Conservation (phyloP, 2,329 filamentous ascomycete genomes). For the Hymenoscyphus repandus region DNA sequence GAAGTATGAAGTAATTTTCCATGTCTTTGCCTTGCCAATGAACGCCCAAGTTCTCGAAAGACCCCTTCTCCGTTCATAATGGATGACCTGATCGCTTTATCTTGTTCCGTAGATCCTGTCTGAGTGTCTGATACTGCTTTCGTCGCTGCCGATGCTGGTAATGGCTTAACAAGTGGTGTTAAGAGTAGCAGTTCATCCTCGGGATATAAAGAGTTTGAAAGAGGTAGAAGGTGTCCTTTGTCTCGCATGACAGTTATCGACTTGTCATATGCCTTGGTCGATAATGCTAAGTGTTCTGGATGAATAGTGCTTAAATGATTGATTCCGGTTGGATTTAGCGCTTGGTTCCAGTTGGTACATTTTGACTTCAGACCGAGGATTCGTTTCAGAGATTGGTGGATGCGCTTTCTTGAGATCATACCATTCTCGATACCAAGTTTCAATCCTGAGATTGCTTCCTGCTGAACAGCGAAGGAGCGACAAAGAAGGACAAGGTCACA, state of each 20-base stretch:
- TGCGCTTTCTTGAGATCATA: constrained; percentile 75
- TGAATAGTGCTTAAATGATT: constrained; percentile 74
- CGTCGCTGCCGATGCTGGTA: constrained; percentile 84
- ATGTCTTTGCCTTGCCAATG: constrained; percentile 77
- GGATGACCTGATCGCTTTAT: constrained; percentile 49
- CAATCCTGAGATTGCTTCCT: constrained; percentile 85
- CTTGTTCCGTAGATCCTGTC: constrained; percentile 42
- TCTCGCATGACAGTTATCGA: constrained; percentile 93
- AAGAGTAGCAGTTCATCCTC: constrained; percentile 86
- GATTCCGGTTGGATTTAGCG: constrained; percentile 79
- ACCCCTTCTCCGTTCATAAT: constrained; percentile 92
- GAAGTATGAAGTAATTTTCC: constrained; percentile 89
- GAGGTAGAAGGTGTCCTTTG: constrained; percentile 75
- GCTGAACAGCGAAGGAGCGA: constrained; percentile 79
- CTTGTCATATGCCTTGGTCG: constrained; percentile 80
- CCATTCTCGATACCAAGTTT: constrained; percentile 87
- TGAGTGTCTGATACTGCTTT: constrained; percentile 57
- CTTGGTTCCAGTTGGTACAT: constrained; percentile 87
- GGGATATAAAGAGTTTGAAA: constrained; percentile 74
- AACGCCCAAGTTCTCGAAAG: constrained; percentile 82
- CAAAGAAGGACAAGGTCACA: constrained; percentile 90
- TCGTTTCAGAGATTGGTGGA: constrained; percentile 73
- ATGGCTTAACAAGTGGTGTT: constrained; percentile 82
- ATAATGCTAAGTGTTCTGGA: constrained; percentile 73
- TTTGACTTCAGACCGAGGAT: constrained; percentile 76